Percentiles rank a stretch among this genome's conserved stretches.
Conservation (phyloP, 257 asterid species). For the Echium plantagineum region DNA sequence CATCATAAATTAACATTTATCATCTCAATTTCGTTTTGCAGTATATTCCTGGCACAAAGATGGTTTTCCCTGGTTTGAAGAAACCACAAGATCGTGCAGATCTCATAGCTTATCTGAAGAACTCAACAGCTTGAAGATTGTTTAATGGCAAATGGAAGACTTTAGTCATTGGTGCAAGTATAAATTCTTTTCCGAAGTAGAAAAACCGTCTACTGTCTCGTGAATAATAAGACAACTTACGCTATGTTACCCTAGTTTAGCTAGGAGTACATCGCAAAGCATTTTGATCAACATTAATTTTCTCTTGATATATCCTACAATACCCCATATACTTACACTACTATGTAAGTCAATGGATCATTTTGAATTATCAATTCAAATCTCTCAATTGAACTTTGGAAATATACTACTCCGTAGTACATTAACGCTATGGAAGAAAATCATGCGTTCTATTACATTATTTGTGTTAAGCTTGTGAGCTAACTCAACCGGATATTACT, state of each 20-base stretch:
- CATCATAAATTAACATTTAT: neutral
- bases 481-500: too few relatives aligned
- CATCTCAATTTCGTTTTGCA: slow-evolving; percentile 20
- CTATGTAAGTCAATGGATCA: too few relatives aligned
- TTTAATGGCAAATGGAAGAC: neutral
- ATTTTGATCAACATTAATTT: too few relatives aligned
- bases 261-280: neutral
- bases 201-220: neutral
- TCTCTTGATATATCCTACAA: neutral
- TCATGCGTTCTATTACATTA: too few relatives aligned
- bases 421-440: too few relatives aligned
- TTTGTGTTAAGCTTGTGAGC: too few relatives aligned
- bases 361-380: too few relatives aligned
- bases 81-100: slow-evolving; percentile 91
- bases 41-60: slow-evolving; percentile 96
- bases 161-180: neutral
- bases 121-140: slow-evolving; percentile 48
- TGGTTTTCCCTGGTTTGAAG: slow-evolving; percentile 98
- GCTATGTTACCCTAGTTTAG: neutral
- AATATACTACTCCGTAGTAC: too few relatives aligned
- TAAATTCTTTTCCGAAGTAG: neutral
- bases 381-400: too few relatives aligned
- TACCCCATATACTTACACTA: too few relatives aligned
- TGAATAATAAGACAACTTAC: neutral
- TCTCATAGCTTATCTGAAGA: slow-evolving; percentile 82